Conservation (phyloP, 257 asterid species). For the Nicotiana knightiana region DNA sequence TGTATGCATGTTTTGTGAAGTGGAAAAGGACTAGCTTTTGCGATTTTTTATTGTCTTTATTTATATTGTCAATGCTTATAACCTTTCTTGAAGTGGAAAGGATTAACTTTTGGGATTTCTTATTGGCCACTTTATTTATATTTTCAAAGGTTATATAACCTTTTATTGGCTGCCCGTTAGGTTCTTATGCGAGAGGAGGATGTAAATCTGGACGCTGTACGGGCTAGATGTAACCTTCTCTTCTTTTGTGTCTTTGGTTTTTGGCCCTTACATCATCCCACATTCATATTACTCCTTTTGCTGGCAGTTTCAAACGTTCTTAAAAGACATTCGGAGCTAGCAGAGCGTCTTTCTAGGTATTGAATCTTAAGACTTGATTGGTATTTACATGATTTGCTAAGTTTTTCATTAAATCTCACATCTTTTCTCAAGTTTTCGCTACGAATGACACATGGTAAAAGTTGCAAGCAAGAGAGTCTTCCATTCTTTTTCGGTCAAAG, state of each 20-base stretch:
- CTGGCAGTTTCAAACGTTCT: conserved; percentile 73
- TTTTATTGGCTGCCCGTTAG: conserved; percentile 23
- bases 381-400: background rate
- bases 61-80: background rate
- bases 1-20: background rate
- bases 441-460: background rate
- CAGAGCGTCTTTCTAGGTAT: conserved; percentile 93
- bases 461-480: background rate
- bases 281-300: conserved; percentile 8
- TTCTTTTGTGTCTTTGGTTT: background rate
- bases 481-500: background rate
- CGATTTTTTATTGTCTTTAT: background rate
- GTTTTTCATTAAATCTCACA: background rate
- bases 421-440: background rate
- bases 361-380: background rate
- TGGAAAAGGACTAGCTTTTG: background rate
- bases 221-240: conserved; percentile 55
- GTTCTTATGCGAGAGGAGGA: conserved; percentile 53
- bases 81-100: background rate
- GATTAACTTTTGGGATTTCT: background rate
- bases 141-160: background rate
- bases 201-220: conserved; percentile 49
- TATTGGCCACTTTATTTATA: background rate
- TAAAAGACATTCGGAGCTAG: conserved; percentile 76
- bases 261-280: background rate